phyloP scores from a whole-genome alignment of 495 filamentous ascomycete species.

The Aspergillus funiculosus region DNA sequence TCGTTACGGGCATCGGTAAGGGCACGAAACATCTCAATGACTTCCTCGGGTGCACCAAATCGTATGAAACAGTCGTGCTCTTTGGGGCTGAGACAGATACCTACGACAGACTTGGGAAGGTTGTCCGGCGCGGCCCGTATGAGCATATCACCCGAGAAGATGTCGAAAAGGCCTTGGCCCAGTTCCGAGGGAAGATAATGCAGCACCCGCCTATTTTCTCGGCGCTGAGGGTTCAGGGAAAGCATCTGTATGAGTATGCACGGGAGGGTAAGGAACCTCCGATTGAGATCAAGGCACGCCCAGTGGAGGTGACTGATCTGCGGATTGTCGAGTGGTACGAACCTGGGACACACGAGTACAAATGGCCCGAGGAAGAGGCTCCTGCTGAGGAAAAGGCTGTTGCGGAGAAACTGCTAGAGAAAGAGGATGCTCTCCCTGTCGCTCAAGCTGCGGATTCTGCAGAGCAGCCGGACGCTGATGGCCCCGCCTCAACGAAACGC shows the following conservation, averaged over 20 bases:
- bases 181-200: slow-evolving; percentile 80
- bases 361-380: slow-evolving; percentile 71
- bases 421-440: slow-evolving; percentile 27
- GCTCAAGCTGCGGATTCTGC: slow-evolving; percentile 6
- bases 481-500: slow-evolving; percentile 22
- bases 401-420: slow-evolving; percentile 61
- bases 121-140: slow-evolving; percentile 66
- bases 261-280: slow-evolving; percentile 79
- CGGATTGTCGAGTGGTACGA: slow-evolving; percentile 86
- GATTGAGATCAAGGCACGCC: slow-evolving; percentile 71
- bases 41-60: slow-evolving; percentile 85
- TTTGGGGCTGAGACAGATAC: slow-evolving; percentile 92
- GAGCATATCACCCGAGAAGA: slow-evolving; percentile 69
- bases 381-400: slow-evolving; percentile 62
- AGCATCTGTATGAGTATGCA: slow-evolving; percentile 92
- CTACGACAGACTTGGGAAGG: slow-evolving; percentile 79
- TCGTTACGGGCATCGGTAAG: slow-evolving; percentile 79
- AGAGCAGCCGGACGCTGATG: slow-evolving; percentile 13
- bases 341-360: slow-evolving; percentile 65
- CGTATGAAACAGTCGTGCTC: slow-evolving; percentile 80
- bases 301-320: slow-evolving; percentile 67
- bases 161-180: slow-evolving; percentile 68
- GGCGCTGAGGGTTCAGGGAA: slow-evolving; percentile 85
- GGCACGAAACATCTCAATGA: slow-evolving; percentile 76
- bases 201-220: slow-evolving; percentile 90